phyloP scores from a whole-genome alignment of 2,329 filamentous ascomycete genomes.

The Botrytis hyacinthi region DNA sequence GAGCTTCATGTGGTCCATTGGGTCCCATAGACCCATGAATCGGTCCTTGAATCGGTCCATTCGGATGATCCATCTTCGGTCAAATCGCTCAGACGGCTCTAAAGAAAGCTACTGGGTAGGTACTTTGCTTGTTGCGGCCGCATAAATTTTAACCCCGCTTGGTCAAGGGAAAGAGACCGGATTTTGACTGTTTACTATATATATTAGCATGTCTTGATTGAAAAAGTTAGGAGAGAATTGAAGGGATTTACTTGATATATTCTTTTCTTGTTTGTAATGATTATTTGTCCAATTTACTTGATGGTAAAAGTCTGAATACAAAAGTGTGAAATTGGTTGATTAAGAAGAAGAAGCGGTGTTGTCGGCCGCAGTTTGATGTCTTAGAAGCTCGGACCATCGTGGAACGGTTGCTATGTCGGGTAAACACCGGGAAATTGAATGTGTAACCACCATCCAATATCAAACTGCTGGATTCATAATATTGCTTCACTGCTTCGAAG shows the following conservation, averaged over 20 bases:
- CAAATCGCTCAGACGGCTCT: not conserved
- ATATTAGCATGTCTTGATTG: constrained; percentile 3
- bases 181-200: not conserved
- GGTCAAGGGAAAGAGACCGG: not conserved
- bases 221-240: not conserved
- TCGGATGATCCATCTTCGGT: constrained; percentile 15
- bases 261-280: not conserved
- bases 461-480: not conserved
- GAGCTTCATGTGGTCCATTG: not conserved
- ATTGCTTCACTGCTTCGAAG: not conserved
- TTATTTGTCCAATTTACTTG: not conserved
- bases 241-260: not conserved
- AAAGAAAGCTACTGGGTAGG: not conserved
- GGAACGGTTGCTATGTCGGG: too few species aligned
- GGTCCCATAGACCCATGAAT: not conserved
- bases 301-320: not conserved
- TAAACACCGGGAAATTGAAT: not conserved
- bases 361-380: constrained; percentile 12
- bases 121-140: constrained; percentile 15
- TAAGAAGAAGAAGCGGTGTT: constrained; percentile 15
- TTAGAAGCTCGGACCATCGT: not conserved
- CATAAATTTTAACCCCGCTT: constrained; percentile 6
- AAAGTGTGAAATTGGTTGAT: not conserved
- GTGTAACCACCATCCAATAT: not conserved
- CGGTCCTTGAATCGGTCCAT: not conserved